phyloP scores from a whole-genome alignment of 129 eudicot genomes.

The Escallonia herrerae region DNA sequence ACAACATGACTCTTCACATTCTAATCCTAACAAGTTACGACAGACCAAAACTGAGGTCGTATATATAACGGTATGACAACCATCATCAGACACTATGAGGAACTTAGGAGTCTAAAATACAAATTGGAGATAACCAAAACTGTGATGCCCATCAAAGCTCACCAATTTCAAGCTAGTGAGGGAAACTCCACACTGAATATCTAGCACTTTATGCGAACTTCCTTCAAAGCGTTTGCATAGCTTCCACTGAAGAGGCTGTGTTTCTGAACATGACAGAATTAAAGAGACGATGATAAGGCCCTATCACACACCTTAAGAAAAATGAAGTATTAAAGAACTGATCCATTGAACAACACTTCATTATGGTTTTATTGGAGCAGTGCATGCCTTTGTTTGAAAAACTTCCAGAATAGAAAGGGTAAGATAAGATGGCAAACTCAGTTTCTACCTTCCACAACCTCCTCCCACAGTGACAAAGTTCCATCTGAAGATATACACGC shows the following conservation, averaged over 20 bases:
- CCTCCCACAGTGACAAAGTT: slow-evolving; percentile 85
- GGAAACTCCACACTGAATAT: slow-evolving; percentile 75
- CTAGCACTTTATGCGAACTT: slow-evolving; percentile 41
- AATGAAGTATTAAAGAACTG: background rate
- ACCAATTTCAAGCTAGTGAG: slow-evolving; percentile 75
- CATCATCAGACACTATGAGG: no score
- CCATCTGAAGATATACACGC: slow-evolving; percentile 76
- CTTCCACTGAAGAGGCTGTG: slow-evolving; percentile 66
- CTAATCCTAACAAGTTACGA: no score
- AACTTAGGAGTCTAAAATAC: background rate
- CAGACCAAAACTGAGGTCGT: no score
- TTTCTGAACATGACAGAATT: slow-evolving; percentile 26
- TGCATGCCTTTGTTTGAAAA: no score
- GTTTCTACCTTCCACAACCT: slow-evolving; percentile 57
- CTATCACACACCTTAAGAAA: background rate
- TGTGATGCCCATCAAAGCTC: slow-evolving; percentile 15
- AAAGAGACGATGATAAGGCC: background rate
- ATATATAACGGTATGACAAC: no score
- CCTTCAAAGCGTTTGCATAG: slow-evolving; percentile 58
- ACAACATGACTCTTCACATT: no score
- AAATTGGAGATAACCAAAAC: background rate
- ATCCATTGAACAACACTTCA: background rate
- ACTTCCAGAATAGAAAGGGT: background rate
- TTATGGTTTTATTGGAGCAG: background rate
- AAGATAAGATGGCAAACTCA: background rate